Percentiles rank a stretch among this genome's conserved stretches.
phyloP scores from a whole-genome alignment of 2,329 filamentous ascomycete genomes.

The Phaeoacremonium minimum region DNA sequence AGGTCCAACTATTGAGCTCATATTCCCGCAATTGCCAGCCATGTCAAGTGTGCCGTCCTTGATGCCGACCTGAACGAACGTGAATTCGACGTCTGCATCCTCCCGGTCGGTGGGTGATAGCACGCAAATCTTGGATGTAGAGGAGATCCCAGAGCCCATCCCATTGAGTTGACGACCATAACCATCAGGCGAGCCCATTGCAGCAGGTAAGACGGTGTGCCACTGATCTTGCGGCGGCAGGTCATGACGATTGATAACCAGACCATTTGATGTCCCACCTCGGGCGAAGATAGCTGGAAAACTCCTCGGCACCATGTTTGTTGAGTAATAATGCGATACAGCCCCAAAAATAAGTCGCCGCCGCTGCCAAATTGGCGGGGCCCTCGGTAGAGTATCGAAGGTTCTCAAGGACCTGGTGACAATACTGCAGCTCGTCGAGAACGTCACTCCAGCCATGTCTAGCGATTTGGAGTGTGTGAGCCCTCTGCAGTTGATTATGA shows the following conservation, averaged over 20 bases:
- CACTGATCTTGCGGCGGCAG: constrained; percentile 43
- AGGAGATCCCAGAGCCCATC: constrained; percentile 65
- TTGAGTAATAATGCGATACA: too few species aligned
- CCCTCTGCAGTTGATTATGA: too few species aligned
- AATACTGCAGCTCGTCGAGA: too few species aligned
- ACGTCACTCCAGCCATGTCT: too few species aligned
- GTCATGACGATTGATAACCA: constrained; percentile 52
- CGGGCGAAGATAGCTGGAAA: constrained; percentile 58
- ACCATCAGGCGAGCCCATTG: constrained; percentile 61
- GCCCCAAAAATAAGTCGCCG: too few species aligned
- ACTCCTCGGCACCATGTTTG: too few species aligned
- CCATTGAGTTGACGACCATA: constrained; percentile 69
- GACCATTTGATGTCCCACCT: constrained; percentile 65
- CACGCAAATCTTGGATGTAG: constrained; percentile 67
- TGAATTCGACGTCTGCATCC: constrained; percentile 62
- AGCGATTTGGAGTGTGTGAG: too few species aligned
- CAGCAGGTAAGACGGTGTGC: constrained; percentile 50
- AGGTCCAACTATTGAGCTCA: constrained; percentile 64
- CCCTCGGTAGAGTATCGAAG: too few species aligned
- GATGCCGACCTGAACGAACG: constrained; percentile 66
- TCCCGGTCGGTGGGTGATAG: constrained; percentile 44
- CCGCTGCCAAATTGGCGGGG: too few species aligned
- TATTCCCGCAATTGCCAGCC: constrained; percentile 73
- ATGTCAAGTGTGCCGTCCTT: constrained; percentile 57
- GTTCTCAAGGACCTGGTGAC: too few species aligned